Evolutionary conservation across 306 rosid species (phyloP).

Genomic region (Senna siamea): DNA sequence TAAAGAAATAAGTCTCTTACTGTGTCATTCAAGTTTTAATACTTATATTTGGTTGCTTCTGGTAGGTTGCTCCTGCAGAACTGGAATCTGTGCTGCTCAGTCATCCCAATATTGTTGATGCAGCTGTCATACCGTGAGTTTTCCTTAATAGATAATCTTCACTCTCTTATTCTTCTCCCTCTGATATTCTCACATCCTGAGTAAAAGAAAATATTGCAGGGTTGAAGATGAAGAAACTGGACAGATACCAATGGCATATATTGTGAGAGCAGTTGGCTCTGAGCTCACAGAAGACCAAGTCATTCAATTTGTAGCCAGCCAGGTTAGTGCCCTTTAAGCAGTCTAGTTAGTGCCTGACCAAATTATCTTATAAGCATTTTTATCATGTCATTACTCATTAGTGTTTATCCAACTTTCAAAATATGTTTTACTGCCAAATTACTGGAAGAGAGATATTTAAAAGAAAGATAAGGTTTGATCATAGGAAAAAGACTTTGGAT

Average conservation of each 20-base stretch:
- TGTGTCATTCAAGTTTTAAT: not conserved
- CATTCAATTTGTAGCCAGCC: slow-evolving; percentile 79
- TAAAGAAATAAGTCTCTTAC: not conserved
- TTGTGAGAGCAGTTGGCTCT: slow-evolving; percentile 62
- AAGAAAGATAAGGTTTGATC: not conserved
- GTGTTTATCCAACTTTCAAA: not conserved
- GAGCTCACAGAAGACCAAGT: slow-evolving; percentile 68
- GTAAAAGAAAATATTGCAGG: slow-evolving; percentile 42
- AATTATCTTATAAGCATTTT: not conserved
- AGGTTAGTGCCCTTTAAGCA: slow-evolving; percentile 44
- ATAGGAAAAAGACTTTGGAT: no score
- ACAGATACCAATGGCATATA: slow-evolving; percentile 89
- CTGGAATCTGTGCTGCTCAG: slow-evolving; percentile 79
- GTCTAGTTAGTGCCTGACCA: not conserved
- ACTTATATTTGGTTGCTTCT: slow-evolving; percentile 28
- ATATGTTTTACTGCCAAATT: no score
- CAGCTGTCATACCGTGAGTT: slow-evolving; percentile 88
- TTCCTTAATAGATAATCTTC: not conserved
- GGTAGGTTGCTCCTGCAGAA: slow-evolving; percentile 95
- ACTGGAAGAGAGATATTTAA: not conserved
- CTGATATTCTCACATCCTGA: slow-evolving; percentile 21
- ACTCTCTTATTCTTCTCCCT: not conserved
- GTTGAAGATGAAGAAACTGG: slow-evolving; percentile 86
- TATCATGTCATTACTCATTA: no score
- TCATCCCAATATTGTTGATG: slow-evolving; percentile 78